Evolutionary conservation across 2,329 filamentous ascomycete genomes (phyloP).

Genomic region (Colletotrichum brevisporum): DNA sequence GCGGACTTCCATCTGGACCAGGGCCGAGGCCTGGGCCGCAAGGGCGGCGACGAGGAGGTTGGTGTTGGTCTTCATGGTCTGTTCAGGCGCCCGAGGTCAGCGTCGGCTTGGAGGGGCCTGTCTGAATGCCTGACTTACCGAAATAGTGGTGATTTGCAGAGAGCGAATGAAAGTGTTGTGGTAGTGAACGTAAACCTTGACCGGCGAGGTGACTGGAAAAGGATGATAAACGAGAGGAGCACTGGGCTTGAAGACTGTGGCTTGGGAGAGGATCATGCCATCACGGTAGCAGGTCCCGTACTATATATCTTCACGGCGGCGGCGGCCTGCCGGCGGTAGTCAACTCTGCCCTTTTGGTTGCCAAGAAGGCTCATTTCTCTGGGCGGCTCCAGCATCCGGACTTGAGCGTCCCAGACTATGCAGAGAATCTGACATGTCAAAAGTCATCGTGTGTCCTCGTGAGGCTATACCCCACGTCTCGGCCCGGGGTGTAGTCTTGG

Average conservation of each 20-base stretch:
- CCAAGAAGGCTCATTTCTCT: slow-evolving; percentile 6
- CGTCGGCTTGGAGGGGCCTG: neutral
- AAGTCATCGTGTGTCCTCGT: neutral
- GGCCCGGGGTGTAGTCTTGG: neutral
- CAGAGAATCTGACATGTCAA: slow-evolving; percentile 15
- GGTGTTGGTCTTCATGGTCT: slow-evolving; percentile 36
- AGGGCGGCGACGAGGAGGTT: slow-evolving; percentile 29
- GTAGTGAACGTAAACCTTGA: neutral
- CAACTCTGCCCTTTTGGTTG: neutral
- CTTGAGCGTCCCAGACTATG: neutral
- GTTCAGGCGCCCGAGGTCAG: neutral
- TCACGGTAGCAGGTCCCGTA: neutral
- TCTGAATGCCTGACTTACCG: too few relatives aligned
- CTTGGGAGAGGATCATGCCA: neutral
- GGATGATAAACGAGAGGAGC: neutral
- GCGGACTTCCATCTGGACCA: slow-evolving; percentile 40
- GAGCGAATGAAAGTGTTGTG: neutral
- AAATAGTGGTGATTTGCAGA: neutral
- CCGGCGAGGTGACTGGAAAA: neutral
- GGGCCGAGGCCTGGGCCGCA: slow-evolving; percentile 24
- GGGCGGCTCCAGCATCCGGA: neutral
- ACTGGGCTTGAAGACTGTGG: neutral
- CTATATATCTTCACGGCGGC: neutral
- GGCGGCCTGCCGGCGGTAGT: neutral
- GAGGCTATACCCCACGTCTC: slow-evolving; percentile 6